phyloP scores from a whole-genome alignment of 164 flowering plant species.

The Vitis riparia region DNA sequence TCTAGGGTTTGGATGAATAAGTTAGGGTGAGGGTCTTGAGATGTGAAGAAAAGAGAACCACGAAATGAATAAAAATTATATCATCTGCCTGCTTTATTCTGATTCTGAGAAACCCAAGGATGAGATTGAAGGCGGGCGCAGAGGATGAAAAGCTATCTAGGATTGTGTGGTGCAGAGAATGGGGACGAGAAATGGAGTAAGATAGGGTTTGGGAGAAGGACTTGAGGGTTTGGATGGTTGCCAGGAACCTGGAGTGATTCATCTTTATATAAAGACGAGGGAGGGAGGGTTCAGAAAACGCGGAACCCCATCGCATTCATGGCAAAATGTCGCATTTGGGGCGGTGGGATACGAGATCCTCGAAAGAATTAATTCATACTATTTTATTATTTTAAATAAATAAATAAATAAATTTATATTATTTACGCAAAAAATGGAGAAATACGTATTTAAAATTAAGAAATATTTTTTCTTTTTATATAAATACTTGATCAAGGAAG shows the following conservation, averaged over 20 bases:
- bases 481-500: too few species aligned
- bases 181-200: not conserved
- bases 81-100: not conserved
- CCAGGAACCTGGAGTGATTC: not conserved
- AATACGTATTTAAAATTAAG: too few species aligned
- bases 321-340: not conserved
- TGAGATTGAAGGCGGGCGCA: not conserved
- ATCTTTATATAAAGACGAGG: not conserved
- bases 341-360: slow-evolving; percentile 3
- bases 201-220: slow-evolving; percentile 7
- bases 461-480: too few species aligned
- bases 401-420: not conserved
- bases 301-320: not conserved
- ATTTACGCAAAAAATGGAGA: not conserved
- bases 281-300: not conserved
- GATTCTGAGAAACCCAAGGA: not conserved
- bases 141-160: not conserved
- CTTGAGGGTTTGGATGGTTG: not conserved
- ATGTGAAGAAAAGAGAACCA: not conserved
- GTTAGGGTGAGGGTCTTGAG: not conserved
- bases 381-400: not conserved
- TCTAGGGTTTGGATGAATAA: not conserved
- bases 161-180: slow-evolving; percentile 2
- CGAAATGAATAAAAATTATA: not conserved
- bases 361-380: not conserved